These are phyloP conservation scores for Solanum stenotomum DNA, from an alignment of 257 asterid species.

Conservation along the genomic window DNA sequence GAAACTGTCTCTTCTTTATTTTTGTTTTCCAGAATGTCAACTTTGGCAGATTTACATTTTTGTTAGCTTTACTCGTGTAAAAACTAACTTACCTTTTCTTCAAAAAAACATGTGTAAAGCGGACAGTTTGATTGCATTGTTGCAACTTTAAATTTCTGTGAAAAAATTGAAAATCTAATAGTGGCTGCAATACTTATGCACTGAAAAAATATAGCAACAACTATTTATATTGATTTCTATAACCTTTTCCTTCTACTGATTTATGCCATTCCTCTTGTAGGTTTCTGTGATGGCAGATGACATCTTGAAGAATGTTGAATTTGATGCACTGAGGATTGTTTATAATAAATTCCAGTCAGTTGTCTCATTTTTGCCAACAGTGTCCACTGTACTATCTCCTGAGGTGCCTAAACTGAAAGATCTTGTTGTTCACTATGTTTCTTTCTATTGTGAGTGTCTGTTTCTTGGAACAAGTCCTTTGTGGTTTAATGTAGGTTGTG, in stretches of 20 bases:
- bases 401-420: slow-evolving; percentile 47
- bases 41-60: background rate
- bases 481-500: slow-evolving; percentile 32
- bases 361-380: slow-evolving; percentile 64
- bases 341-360: slow-evolving; percentile 93
- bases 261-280: slow-evolving; percentile 26
- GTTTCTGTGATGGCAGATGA: slow-evolving; percentile 98
- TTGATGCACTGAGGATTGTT: slow-evolving; percentile 76
- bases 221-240: background rate
- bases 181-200: background rate
- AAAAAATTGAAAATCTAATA: background rate
- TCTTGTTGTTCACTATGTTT: background rate
- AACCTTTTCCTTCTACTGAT: slow-evolving; percentile 4
- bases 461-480: background rate
- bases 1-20: background rate
- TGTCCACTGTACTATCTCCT: slow-evolving; percentile 79
- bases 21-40: background rate
- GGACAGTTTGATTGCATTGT: background rate
- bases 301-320: slow-evolving; percentile 84
- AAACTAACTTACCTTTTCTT: background rate
- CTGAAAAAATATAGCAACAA: background rate
- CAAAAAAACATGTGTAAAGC: background rate
- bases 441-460: background rate
- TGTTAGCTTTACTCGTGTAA: background rate
- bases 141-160: background rate